Percentiles rank a stretch among this genome's conserved stretches.
These are phyloP conservation scores for Pholiota molesta DNA, from an alignment of 768 basidiomycete genomes.

Conservation along the genomic window DNA sequence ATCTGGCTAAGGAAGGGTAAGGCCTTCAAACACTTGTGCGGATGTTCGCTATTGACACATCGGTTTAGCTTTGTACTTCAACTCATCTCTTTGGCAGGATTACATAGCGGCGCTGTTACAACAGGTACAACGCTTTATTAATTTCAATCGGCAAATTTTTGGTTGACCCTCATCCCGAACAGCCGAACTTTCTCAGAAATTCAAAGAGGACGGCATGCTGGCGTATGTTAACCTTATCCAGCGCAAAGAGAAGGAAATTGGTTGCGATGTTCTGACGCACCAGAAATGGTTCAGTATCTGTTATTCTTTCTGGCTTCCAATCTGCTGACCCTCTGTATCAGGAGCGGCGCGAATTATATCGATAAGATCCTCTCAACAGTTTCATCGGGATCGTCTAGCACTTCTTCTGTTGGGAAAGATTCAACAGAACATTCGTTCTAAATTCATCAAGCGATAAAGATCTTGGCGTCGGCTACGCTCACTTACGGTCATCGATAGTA, in stretches of 20 bases:
- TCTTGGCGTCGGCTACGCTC: constrained; percentile 11
- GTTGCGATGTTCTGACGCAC: constrained; percentile 89
- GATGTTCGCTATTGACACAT: constrained; percentile 11
- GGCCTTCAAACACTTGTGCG: constrained; percentile 13
- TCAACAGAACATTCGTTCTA: constrained; percentile 90
- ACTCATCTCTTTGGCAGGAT: constrained; percentile 86
- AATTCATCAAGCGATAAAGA: constrained; percentile 6
- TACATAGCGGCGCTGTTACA: constrained; percentile 81
- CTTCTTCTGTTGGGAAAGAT: constrained; percentile 80
- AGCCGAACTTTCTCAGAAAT: constrained; percentile 81
- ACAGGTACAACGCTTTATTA: constrained; percentile 53
- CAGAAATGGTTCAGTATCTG: constrained; percentile 76
- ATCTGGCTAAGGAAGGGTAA: constrained; percentile 86
- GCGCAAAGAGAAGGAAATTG: constrained; percentile 84
- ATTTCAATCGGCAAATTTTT: too few relatives aligned
- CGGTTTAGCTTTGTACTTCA: constrained; percentile 78
- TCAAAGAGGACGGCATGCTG: constrained; percentile 88
- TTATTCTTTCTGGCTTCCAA: neutral
- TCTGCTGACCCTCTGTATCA: constrained; percentile 28
- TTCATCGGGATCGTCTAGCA: constrained; percentile 87
- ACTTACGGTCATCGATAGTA: too few relatives aligned
- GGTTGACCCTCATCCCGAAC: constrained; percentile 5
- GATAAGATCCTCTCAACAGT: constrained; percentile 84
- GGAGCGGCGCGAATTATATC: constrained; percentile 91
- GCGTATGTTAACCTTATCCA: constrained; percentile 92